These are phyloP conservation scores for Penicillium salamii DNA, from an alignment of 495 filamentous ascomycete genomes.

Conservation along the genomic window DNA sequence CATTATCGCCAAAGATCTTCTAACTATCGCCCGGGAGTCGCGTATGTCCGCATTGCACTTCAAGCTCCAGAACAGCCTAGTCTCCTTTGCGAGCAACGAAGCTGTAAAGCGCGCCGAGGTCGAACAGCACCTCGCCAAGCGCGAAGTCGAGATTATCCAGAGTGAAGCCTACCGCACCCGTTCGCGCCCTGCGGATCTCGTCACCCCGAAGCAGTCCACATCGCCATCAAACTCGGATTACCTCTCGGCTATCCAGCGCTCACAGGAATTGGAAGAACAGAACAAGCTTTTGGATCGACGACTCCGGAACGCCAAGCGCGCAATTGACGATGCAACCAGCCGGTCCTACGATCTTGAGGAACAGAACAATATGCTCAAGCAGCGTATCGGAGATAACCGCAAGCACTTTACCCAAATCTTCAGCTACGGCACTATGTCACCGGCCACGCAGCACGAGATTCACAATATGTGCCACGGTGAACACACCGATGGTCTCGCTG, in stretches of 20 bases:
- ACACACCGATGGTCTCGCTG: slow-evolving; percentile 63
- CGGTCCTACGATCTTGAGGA: slow-evolving; percentile 51
- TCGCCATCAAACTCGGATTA: slow-evolving; percentile 37
- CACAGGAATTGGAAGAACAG: slow-evolving; percentile 61
- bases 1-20: slow-evolving; percentile 54
- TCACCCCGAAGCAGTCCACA: slow-evolving; percentile 27
- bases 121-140: slow-evolving; percentile 87
- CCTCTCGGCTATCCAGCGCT: slow-evolving; percentile 43
- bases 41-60: slow-evolving; percentile 86
- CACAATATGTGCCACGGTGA: slow-evolving; percentile 42
- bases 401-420: slow-evolving; percentile 73
- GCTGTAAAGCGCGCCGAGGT: slow-evolving; percentile 84
- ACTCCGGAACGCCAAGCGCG: slow-evolving; percentile 68
- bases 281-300: slow-evolving; percentile 61
- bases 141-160: slow-evolving; percentile 86
- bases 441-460: slow-evolving; percentile 42
- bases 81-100: slow-evolving; percentile 82
- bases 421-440: slow-evolving; percentile 49
- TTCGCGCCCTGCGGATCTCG: slow-evolving; percentile 32
- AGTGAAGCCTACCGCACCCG: slow-evolving; percentile 47
- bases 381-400: slow-evolving; percentile 82
- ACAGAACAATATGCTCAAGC: slow-evolving; percentile 71
- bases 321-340: slow-evolving; percentile 67
- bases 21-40: slow-evolving; percentile 54
- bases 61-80: slow-evolving; percentile 85